These are phyloP conservation scores for Scedosporium apiospermum DNA, from an alignment of 2,329 filamentous ascomycete genomes.

Conservation along the genomic window DNA sequence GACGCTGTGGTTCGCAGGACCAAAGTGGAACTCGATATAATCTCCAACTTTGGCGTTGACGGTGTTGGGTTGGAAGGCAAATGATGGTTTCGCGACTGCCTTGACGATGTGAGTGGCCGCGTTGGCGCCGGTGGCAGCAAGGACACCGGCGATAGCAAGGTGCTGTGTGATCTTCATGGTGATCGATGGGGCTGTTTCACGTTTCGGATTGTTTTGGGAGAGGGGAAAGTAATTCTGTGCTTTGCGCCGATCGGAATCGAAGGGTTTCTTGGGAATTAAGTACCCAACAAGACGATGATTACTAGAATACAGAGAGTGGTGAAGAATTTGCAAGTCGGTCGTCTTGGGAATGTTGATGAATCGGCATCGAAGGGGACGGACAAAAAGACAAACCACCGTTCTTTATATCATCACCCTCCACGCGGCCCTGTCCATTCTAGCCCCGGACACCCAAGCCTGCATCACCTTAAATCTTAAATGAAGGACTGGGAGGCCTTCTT, in stretches of 20 bases:
- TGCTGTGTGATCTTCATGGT: neutral
- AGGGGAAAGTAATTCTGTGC: neutral
- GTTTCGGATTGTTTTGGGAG: neutral
- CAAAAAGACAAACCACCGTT: neutral
- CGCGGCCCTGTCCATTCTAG: neutral
- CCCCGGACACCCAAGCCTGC: neutral
- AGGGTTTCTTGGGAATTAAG: no score
- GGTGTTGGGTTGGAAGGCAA: constrained; percentile 22
- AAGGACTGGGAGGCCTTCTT: neutral
- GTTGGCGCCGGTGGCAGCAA: constrained; percentile 7
- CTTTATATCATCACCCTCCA: neutral
- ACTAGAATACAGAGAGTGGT: no score
- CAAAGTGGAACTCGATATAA: constrained; percentile 26
- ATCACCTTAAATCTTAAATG: neutral
- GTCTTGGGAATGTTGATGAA: neutral
- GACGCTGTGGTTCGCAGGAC: constrained; percentile 27
- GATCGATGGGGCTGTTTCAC: neutral
- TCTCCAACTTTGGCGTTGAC: constrained; percentile 23
- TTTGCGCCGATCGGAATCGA: no score
- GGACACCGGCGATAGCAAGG: neutral
- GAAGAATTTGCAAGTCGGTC: no score
- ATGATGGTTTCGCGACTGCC: constrained; percentile 20
- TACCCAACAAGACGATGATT: no score
- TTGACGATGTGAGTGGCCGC: constrained; percentile 17
- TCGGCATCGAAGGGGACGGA: neutral